Evolutionary conservation across 352 stramenopile genomes (phyloP), one percentile per base, ranked within the genome.

Genomic region (Phytophthora idaei): DNA sequence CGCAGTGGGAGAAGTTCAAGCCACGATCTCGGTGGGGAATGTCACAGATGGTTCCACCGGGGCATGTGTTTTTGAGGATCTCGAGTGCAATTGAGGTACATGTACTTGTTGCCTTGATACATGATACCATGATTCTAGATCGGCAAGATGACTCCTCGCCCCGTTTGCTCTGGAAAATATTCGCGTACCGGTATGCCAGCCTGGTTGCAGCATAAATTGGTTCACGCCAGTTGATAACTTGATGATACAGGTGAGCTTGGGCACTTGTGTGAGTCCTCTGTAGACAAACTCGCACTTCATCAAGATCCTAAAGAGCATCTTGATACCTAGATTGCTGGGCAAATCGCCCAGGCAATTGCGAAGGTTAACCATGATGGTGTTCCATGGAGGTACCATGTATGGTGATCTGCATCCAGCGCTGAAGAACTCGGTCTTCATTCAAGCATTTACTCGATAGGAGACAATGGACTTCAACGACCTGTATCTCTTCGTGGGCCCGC

Each of bases 391-490:
- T 37, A 37, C 32, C 32, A 37, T 37, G 37, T 39, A 29, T 61
- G 17, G 34, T 61, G 55, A 63, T 46, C 49, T n/a, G 27, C 36
- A 45, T 17, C 28, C 25, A 66, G 21, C 15, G n/a, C 27, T 10
- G 17, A n/a, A 64, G 36, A 50, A 64, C 21, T 42, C 28, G 25
- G 1, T 45, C 31, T 27, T 63, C 61, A 74, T 74, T 71, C 31
- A 44, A 59, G 21, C 47, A 67, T 67, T 68, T 69, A 48, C 57
- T 17, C 36, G 21, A 27, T 58, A 46, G n/a, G 9, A 46, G 15
- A 37, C 50, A 61, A 71, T 75, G 62, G 52, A 75, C 44, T 75
- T 75, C 42, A 58, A 71, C 27, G 57, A 68, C 34, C 46, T 75
- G 27, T 75, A 75, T 32, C 47, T 68, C 31, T 75, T 75, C 25